phyloP scores from a whole-genome alignment of 1,284 basidiomycete species.

The Megacollybia platyphylla region DNA sequence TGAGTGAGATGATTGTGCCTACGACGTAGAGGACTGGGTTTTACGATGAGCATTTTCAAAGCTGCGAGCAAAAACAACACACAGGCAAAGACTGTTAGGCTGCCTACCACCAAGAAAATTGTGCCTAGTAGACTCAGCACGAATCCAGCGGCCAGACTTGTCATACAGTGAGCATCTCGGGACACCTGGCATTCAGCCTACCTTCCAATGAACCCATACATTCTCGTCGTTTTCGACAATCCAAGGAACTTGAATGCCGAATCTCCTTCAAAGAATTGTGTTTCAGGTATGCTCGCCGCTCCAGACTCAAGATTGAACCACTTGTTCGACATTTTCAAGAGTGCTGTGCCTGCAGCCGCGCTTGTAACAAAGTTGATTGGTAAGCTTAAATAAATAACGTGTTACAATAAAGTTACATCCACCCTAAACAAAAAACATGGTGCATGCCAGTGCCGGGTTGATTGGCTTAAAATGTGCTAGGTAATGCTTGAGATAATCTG shows the following conservation, averaged over 20 bases:
- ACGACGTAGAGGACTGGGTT: slow-evolving; percentile 66
- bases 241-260: slow-evolving; percentile 73
- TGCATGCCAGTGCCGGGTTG: not conserved
- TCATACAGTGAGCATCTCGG: not conserved
- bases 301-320: slow-evolving; percentile 67
- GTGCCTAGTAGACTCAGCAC: slow-evolving; percentile 73
- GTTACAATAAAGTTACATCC: not conserved
- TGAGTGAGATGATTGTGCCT: slow-evolving; percentile 73
- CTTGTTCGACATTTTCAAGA: slow-evolving; percentile 24
- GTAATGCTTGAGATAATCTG: not conserved
- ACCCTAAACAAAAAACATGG: slow-evolving; percentile 1
- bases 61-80: slow-evolving; percentile 16
- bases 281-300: slow-evolving; percentile 44
- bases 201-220: slow-evolving; percentile 81
- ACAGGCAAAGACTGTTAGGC: slow-evolving; percentile 70
- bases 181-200: slow-evolving; percentile 16
- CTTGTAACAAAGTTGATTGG: not conserved
- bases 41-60: slow-evolving; percentile 3
- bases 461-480: not conserved
- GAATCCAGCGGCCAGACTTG: slow-evolving; percentile 61
- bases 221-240: slow-evolving; percentile 63
- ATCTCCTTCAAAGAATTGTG: slow-evolving; percentile 71
- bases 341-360: slow-evolving; percentile 2
- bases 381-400: not conserved
- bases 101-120: slow-evolving; percentile 67